Conservation (phyloP, 2,329 filamentous ascomycete species). For the Colletotrichum eremochloae region DNA sequence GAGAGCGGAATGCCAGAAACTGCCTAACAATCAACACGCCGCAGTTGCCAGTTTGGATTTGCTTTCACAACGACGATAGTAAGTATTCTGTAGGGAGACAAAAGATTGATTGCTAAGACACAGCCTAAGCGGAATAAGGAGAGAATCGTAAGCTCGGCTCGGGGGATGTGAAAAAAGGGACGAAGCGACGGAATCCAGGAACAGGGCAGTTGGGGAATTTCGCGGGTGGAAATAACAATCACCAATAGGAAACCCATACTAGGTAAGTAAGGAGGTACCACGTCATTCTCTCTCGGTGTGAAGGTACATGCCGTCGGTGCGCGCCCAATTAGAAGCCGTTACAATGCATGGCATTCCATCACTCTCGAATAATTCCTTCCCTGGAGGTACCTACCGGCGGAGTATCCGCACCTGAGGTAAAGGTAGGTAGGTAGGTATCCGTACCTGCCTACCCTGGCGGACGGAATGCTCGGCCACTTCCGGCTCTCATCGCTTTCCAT, state of each 20-base stretch:
- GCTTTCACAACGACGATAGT: conserved; percentile 6
- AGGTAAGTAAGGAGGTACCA: not conserved
- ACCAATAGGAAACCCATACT: conserved; percentile 7
- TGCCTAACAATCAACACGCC: conserved; percentile 11
- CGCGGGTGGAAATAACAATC: conserved; percentile 39
- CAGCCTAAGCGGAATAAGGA: conserved; percentile 7
- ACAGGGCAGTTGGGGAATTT: conserved; percentile 38
- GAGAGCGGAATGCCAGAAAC: not conserved
- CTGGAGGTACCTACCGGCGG: too few relatives aligned
- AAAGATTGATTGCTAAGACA: conserved; percentile 31
- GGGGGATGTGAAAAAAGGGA: conserved; percentile 5
- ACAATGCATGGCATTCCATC: conserved; percentile 23
- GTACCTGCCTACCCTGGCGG: too few relatives aligned
- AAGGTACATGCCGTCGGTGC: not conserved
- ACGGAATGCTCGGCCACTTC: conserved; percentile 35
- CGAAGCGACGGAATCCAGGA: conserved; percentile 37
- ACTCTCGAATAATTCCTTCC: conserved; percentile 27
- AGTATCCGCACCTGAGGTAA: too few relatives aligned
- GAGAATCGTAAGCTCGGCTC: not conserved
- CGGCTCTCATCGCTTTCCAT: not conserved
- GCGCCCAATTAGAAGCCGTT: not conserved
- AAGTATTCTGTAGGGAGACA: conserved; percentile 5
- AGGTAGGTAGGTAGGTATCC: too few relatives aligned
- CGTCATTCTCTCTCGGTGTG: not conserved
- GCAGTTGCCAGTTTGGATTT: not conserved